Conservation (phyloP, 768 basidiomycete species). For the Asterophora parasitica region DNA sequence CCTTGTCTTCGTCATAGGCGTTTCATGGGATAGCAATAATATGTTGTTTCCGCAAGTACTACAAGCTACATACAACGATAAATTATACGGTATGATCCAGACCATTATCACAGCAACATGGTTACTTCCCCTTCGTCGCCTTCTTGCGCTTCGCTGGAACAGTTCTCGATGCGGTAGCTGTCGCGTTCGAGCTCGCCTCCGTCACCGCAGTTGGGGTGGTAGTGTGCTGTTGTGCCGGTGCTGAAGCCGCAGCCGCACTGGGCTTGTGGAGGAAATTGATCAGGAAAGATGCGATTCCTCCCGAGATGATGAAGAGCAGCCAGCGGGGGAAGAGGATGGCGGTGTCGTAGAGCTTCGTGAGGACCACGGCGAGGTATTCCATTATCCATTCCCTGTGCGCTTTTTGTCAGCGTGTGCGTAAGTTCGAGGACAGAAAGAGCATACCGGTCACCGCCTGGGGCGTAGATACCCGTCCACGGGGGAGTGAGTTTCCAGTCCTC, state of each 20-base stretch:
- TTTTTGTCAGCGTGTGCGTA: not conserved
- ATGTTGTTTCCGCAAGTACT: not conserved
- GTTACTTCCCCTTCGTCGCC: slow-evolving; percentile 6
- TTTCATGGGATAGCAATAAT: no score
- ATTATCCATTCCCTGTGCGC: slow-evolving; percentile 59
- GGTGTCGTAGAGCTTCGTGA: slow-evolving; percentile 50
- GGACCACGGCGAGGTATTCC: slow-evolving; percentile 47
- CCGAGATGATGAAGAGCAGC: slow-evolving; percentile 63
- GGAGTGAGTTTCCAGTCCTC: slow-evolving; percentile 60
- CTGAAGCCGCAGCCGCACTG: slow-evolving; percentile 5
- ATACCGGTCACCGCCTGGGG: slow-evolving; percentile 75
- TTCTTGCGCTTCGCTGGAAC: slow-evolving; percentile 12
- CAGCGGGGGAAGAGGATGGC: slow-evolving; percentile 61
- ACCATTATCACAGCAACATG: not conserved
- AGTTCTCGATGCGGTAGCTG: slow-evolving; percentile 7
- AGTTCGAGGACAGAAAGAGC: not conserved
- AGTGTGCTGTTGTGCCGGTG: no score
- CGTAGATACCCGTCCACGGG: slow-evolving; percentile 65
- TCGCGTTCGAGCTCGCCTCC: slow-evolving; percentile 3
- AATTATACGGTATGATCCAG: not conserved
- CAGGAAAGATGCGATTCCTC: slow-evolving; percentile 59
- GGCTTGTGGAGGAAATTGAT: slow-evolving; percentile 58
- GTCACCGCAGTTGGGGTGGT: not conserved
- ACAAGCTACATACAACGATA: not conserved
- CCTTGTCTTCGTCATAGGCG: no score